These are phyloP conservation scores for Diplodia sapinea DNA, from an alignment of 2,329 filamentous ascomycete genomes.

Conservation along the genomic window DNA sequence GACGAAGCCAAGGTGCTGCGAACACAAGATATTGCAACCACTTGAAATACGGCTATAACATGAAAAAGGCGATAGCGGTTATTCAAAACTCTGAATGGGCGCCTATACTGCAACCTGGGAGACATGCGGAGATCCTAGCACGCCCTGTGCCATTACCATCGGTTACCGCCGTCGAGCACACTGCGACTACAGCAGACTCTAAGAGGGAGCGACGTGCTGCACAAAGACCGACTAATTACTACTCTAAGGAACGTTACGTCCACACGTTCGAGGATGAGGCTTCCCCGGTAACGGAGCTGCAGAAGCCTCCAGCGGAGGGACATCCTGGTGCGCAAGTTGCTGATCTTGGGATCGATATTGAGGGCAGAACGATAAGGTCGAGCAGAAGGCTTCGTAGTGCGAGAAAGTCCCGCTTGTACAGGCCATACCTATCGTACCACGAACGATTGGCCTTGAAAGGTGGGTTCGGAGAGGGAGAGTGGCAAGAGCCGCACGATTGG, in stretches of 20 bases:
- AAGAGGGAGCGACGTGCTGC: conserved; percentile 15
- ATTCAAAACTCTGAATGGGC: conserved; percentile 25
- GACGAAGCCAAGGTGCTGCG: conserved; percentile 38
- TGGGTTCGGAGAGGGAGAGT: conserved; percentile 35
- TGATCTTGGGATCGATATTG: neutral
- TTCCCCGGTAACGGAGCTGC: conserved; percentile 16
- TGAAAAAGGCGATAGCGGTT: conserved; percentile 39
- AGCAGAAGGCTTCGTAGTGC: neutral
- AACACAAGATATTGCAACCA: conserved; percentile 40
- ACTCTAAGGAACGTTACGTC: conserved; percentile 12
- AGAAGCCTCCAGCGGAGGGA: neutral
- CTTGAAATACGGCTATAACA: conserved; percentile 29
- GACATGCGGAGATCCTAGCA: neutral
- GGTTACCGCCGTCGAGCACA: too few relatives aligned
- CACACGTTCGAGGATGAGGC: conserved; percentile 37
- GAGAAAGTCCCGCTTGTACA: neutral
- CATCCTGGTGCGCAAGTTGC: neutral
- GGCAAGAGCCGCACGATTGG: conserved; percentile 39
- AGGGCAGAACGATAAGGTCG: neutral
- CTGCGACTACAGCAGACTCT: neutral
- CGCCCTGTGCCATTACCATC: neutral
- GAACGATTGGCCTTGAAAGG: conserved; percentile 37
- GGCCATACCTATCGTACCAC: conserved; percentile 38
- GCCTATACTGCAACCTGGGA: conserved; percentile 15
- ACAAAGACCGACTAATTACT: conserved; percentile 2